These are phyloP conservation scores for Gossypium ekmanianum DNA, from an alignment of 345 rosid genomes.

Conservation along the genomic window DNA sequence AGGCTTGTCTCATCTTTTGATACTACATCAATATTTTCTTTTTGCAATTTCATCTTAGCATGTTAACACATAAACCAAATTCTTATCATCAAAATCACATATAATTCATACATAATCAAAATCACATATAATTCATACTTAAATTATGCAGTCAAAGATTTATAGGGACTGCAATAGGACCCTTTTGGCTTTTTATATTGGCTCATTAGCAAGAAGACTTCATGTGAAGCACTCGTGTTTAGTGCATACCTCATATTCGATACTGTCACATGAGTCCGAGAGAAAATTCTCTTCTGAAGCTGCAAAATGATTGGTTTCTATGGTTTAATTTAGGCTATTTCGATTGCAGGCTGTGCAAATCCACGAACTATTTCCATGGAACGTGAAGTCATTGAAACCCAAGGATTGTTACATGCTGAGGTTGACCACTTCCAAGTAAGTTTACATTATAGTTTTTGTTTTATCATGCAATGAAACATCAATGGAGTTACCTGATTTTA, in stretches of 20 bases:
- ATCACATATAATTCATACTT: background rate
- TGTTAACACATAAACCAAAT: background rate
- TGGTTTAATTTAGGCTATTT: background rate
- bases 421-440: constrained; percentile 25
- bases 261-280: background rate
- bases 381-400: constrained; percentile 26
- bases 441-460: background rate
- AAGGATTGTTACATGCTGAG: constrained; percentile 28
- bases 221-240: too few species aligned
- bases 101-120: too few species aligned
- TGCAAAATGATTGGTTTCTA: background rate
- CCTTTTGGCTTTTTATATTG: too few species aligned
- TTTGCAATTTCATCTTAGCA: background rate
- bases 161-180: background rate
- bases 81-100: background rate
- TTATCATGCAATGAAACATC: background rate
- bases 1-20: constrained; percentile 1
- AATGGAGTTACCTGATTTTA: background rate
- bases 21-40: background rate
- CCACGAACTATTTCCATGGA: constrained; percentile 46
- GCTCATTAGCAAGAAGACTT: background rate
- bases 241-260: too few species aligned
- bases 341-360: constrained; percentile 36
- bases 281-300: background rate
- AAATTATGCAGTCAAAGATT: background rate